Conservation (phyloP, 495 filamentous ascomycete genomes). For the Penicillium parvum region DNA sequence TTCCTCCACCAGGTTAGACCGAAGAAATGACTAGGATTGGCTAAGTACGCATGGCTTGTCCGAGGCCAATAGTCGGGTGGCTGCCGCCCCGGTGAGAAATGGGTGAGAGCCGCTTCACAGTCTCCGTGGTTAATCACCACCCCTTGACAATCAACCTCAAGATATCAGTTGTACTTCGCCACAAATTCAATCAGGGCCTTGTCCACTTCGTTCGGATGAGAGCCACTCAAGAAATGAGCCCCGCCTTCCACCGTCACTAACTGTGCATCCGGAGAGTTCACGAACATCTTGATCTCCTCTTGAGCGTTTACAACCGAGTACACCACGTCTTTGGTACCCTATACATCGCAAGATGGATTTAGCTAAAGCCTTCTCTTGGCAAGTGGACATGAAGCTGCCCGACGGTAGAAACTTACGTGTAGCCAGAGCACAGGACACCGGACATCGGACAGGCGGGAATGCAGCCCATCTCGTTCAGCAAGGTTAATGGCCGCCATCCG, state of each 20-base stretch:
- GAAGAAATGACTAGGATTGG: too few relatives aligned
- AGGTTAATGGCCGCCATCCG: slow-evolving; percentile 56
- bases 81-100: slow-evolving; percentile 1
- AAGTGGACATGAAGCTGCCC: not conserved
- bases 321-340: slow-evolving; percentile 52
- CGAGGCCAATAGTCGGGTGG: not conserved
- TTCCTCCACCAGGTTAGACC: too few relatives aligned
- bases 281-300: slow-evolving; percentile 58
- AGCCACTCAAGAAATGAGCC: slow-evolving; percentile 54
- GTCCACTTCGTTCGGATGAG: slow-evolving; percentile 18
- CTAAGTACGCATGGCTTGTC: too few relatives aligned
- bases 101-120: slow-evolving; percentile 4
- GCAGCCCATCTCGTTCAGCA: slow-evolving; percentile 53
- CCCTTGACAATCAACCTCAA: too few relatives aligned
- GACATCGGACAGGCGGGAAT: slow-evolving; percentile 49
- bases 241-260: slow-evolving; percentile 49
- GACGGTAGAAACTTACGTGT: slow-evolving; percentile 48
- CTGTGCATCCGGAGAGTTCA: slow-evolving; percentile 45
- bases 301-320: slow-evolving; percentile 45
- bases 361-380: not conserved
- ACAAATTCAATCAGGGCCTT: slow-evolving; percentile 8
- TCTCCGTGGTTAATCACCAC: too few relatives aligned
- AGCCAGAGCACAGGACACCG: slow-evolving; percentile 60
- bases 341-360: not conserved
- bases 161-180: slow-evolving; percentile 2